Conservation (phyloP, 2,329 filamentous ascomycete species). For the Cladobotryum mycophilum region DNA sequence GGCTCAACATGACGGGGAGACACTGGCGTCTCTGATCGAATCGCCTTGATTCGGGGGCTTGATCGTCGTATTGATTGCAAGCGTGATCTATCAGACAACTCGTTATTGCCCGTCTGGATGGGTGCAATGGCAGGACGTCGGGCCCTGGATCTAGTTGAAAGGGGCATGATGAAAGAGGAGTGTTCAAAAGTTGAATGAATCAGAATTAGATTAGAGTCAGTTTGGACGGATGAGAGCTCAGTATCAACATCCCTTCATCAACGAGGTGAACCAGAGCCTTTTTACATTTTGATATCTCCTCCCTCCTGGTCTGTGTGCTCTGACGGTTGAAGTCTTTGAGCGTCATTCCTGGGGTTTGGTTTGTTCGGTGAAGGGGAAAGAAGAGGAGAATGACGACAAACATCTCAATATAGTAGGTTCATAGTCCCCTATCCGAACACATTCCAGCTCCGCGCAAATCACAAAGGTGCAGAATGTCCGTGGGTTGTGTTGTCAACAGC, state of each 20-base stretch:
- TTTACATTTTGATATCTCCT: neutral
- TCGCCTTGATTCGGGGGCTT: neutral
- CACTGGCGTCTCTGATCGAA: neutral
- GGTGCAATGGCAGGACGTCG: neutral
- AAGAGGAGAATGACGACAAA: neutral
- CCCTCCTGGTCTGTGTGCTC: neutral
- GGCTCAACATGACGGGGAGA: neutral
- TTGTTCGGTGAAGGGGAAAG: neutral
- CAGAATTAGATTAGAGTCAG: neutral
- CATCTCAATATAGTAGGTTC: neutral
- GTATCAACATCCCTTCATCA: neutral
- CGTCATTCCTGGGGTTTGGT: too few species aligned
- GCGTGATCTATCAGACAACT: neutral
- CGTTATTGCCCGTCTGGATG: slow-evolving; percentile 1
- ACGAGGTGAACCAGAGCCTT: neutral
- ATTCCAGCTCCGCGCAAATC: neutral
- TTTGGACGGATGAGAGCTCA: neutral
- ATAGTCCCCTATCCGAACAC: neutral
- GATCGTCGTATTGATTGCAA: neutral
- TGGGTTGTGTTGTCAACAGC: neutral
- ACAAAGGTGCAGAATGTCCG: slow-evolving; percentile 3
- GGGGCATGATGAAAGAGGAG: slow-evolving; percentile 1
- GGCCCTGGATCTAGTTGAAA: neutral
- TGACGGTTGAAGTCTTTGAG: neutral
- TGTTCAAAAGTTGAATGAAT: neutral